Evolutionary conservation across 257 asterid species (phyloP), one percentile per base, ranked within the genome.

Genomic region (Schizonepeta tenuifolia): DNA sequence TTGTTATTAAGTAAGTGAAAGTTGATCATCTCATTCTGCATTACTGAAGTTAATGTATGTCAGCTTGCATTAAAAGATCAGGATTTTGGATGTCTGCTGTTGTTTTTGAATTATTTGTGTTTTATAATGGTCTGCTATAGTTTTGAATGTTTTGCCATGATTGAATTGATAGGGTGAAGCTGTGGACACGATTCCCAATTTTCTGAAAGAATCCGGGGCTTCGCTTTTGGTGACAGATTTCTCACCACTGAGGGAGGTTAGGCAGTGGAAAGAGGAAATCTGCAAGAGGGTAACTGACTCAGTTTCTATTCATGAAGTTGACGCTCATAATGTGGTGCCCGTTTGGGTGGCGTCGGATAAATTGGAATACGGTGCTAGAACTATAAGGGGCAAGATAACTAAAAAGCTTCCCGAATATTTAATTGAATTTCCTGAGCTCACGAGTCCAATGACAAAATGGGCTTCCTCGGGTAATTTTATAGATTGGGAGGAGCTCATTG

Each of bases 171-270:
- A 95, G 99, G 99, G 98, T 5, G 97, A 92, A 77, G 97, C 95
- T 57, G 87, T 85, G 57, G 93, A 88, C 55, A 90, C 87, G 21
- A 90, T 95, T 78, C 99, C 98, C 0, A 74, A 65, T 18, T 95
- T 95, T 62, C 77, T 95, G 61, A 72, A 79, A 76, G 93, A 95
- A 71, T 86, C 89, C 22, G 96, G 90, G 26, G 99, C 98, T 56
- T 95, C 98, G 3, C 93, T 95, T 73, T 75, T 95, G 87, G 98
- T 95, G 56, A 95, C 93, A 9, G 99, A 95, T 77, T 95, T 92
- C 85, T 95, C 98, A 14, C 99, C 99, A 1, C 73, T 95, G 54
- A 79, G 98, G 31, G 99, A 95, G 79, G 92, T 87, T 75, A 78
- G 83, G 47, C 83, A 81, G 55, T 91, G 96, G 97, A 95, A 95